Evolutionary conservation across 2,329 filamentous ascomycete species (phyloP), one percentile per base, ranked within the genome.

Genomic region (Metarhizium anisopliae): DNA sequence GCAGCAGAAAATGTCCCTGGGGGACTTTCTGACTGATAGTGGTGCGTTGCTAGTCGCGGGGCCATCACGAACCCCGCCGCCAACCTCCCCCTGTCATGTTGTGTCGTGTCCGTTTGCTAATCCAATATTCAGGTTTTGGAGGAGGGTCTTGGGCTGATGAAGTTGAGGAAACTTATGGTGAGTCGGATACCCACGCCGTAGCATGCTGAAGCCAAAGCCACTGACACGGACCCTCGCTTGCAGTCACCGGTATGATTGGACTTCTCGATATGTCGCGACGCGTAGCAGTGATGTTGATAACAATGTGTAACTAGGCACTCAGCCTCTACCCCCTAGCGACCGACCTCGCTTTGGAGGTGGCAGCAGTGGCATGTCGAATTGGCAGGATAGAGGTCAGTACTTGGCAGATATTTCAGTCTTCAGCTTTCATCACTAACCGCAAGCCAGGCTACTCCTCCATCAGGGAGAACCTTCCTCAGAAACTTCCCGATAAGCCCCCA

Each of bases 131-230:
- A 78, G 76, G 74, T 62, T 78, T 76, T 62, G 80, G 77, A 64
- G 91, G 70, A 67, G 68, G 93, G 70, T 97, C 94, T 65, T 99
- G 94, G 94, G 94, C 94, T 67, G 95, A 99, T 77, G 94, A 99
- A 72, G 96, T 99, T 77, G 94, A 99, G 75, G 91, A 96, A 68
- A 82, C 89, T 62, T 83, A 85, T 72, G 78, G 89, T 93, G 81
- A 78, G 85, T 77, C 56, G 6, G 54, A 52, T 64, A 10, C n/a
- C n/a, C 20, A 18, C n/a, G 16, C 42, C n/a, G 6, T 11, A 4
- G 42, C 16, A 45, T 45, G n/a, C 7, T 16, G 16, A 8, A 18
- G 18, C 16, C 30, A 20, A 29, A 25, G 47, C 50, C 60, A 60
- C 68, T 72, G 64, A 71, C 64, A 16, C 56, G 32, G 7, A 38